These are phyloP conservation scores for Candida sphagnicola DNA, from an alignment of 805 yeast species.

Conservation along the genomic window DNA sequence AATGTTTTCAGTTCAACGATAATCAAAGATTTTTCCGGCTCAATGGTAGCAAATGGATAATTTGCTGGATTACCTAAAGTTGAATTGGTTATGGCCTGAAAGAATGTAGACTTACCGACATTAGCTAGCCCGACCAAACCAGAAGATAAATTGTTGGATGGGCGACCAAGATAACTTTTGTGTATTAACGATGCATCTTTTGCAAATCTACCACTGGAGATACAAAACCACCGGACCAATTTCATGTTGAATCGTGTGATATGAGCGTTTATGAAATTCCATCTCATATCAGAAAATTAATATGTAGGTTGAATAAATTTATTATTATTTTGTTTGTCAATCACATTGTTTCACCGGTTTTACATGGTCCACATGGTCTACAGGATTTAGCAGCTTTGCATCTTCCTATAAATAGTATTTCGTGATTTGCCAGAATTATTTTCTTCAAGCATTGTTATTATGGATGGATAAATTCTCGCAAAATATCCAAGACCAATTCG, in stretches of 20 bases:
- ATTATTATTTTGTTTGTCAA: too few relatives aligned
- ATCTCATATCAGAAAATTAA: too few relatives aligned
- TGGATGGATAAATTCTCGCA: too few relatives aligned
- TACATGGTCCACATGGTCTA: too few relatives aligned
- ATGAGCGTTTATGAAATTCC: not conserved
- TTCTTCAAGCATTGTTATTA: too few relatives aligned
- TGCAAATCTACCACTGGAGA: not conserved
- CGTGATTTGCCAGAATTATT: too few relatives aligned
- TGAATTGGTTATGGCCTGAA: conserved; percentile 56
- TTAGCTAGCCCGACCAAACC: conserved; percentile 63
- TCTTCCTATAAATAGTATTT: too few relatives aligned
- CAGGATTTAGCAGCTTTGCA: too few relatives aligned
- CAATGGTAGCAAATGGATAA: conserved; percentile 73
- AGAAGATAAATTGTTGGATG: conserved; percentile 33
- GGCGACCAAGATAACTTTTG: conserved; percentile 21
- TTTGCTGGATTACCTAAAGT: conserved; percentile 53
- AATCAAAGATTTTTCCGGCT: conserved; percentile 63
- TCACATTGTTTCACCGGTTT: too few relatives aligned
- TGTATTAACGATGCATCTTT: not conserved
- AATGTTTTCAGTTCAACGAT: conserved; percentile 50
- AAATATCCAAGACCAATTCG: too few relatives aligned
- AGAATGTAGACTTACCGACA: conserved; percentile 46
- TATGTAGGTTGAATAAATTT: too few relatives aligned
- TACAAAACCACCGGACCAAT: not conserved
- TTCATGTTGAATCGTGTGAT: not conserved